Evolutionary conservation across 768 basidiomycete species (phyloP).

Genomic region (Rhodotorula diobovata): DNA sequence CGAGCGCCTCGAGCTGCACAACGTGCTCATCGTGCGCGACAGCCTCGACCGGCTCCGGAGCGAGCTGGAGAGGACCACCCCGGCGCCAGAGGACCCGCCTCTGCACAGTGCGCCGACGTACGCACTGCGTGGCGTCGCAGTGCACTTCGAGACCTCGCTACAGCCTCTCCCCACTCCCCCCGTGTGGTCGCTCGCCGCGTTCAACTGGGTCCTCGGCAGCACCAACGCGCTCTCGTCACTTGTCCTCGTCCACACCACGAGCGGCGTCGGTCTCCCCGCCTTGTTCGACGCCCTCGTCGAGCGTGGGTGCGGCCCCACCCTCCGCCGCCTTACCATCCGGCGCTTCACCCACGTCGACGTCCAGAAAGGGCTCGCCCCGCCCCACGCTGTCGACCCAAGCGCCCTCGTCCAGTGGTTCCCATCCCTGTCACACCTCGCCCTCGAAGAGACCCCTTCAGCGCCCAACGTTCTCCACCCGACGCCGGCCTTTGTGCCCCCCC

Average conservation of each 20-base stretch:
- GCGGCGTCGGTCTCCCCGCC: not conserved
- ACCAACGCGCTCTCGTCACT: not conserved
- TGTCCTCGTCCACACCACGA: not conserved
- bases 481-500: not conserved
- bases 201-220: constrained; percentile 16
- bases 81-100: too few relatives aligned
- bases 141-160: not conserved
- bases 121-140: not conserved
- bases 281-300: constrained; percentile 1
- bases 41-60: too few relatives aligned
- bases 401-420: constrained; percentile 3
- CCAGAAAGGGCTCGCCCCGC: too few relatives aligned
- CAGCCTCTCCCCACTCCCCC: not conserved
- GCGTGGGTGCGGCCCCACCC: not conserved
- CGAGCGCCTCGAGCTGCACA: constrained; percentile 1
- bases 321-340: constrained; percentile 5
- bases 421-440: not conserved
- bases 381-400: constrained; percentile 2
- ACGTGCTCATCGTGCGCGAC: not conserved
- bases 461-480: not conserved
- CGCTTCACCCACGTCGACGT: not conserved
- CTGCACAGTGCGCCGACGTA: constrained; percentile 9
- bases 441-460: constrained; percentile 11
- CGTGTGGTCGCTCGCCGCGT: not conserved
- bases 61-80: not conserved